These are phyloP conservation scores for Breynia disticha DNA, from an alignment of 441 rosid species.

Conservation along the genomic window DNA sequence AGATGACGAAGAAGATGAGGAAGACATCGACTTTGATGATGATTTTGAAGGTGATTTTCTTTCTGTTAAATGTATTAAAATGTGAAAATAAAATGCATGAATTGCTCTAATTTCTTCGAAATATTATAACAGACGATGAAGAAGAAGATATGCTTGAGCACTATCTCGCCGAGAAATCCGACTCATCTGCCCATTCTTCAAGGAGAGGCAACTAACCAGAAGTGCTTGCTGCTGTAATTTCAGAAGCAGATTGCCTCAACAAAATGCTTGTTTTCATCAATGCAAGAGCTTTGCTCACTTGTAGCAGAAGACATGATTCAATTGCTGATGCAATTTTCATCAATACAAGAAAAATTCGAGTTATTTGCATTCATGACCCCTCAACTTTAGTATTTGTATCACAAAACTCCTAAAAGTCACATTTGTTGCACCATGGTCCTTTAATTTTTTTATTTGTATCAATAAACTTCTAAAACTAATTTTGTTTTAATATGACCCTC, in stretches of 20 bases:
- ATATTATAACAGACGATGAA: constrained; percentile 57
- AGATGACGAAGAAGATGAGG: constrained; percentile 71
- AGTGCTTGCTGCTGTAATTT: neutral
- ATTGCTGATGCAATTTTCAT: too few species aligned
- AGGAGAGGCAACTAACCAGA: constrained; percentile 29
- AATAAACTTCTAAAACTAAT: too few species aligned
- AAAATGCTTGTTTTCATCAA: neutral
- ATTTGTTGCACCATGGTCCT: too few species aligned
- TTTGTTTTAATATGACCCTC: too few species aligned
- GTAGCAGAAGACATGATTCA: too few species aligned
- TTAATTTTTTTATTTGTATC: too few species aligned
- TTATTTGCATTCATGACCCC: too few species aligned
- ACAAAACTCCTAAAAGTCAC: too few species aligned
- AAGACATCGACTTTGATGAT: constrained; percentile 86
- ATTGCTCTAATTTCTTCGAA: constrained; percentile 8
- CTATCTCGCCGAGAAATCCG: constrained; percentile 85
- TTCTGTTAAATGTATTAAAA: neutral
- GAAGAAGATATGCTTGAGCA: constrained; percentile 97
- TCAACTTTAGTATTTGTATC: too few species aligned
- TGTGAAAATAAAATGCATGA: too few species aligned
- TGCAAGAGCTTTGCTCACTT: too few species aligned
- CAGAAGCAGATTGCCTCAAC: constrained; percentile 3
- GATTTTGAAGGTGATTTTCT: constrained; percentile 77
- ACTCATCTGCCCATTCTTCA: constrained; percentile 48
- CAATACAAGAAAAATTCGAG: too few species aligned